Evolutionary conservation across 2,329 filamentous ascomycete genomes (phyloP), one percentile per base, ranked within the genome.

Genomic region (Phialocephala subalpina): DNA sequence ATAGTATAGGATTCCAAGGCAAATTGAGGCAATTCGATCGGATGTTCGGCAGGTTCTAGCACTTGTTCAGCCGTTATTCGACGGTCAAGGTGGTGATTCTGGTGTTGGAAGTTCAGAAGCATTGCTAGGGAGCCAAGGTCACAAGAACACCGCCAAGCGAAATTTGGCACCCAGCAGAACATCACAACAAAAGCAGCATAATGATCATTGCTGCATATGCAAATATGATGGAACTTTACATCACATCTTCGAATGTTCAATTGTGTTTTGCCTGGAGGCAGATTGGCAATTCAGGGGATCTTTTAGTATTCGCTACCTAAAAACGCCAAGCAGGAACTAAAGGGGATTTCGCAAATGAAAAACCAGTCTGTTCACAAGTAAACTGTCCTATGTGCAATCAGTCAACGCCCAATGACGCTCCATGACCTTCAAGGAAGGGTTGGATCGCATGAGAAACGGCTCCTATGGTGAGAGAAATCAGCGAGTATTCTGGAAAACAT

Each of bases 391-490:
- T 56, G 49, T 38, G 71, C 69, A 72, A 75, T 76, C 73, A 76
- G 74, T 64, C 52, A 62, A 53, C 66, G 45, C 64, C 65, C 67
- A 65, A 52, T 53, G 33, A 62, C 42, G 62, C 60, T 70, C 65
- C 40, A 45, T 65, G 65, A 61, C 47, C 61, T 52, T 47, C 38
- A 56, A 62, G 59, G 58, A 38, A 65, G 53, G 61, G 55, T 29
- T 57, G 35, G 27, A 22, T 62, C 55, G 65, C 47, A 66, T 62
- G 55, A 63, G 62, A 22, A 64, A 60, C 65, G 57, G 60, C 68
- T 69, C 69, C 72, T 74, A 73, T 67, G 63, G 38, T 59, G 52
- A 68, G 72, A 70, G 63, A 73, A 68, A 75, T 76, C 73, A 74
- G 74, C 72, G 60, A 67, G 62, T 61, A 62, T 73, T 72, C 70